Evolutionary conservation across 2,329 filamentous ascomycete species (phyloP), one percentile per base, ranked within the genome.

Genomic region (Paradendryphiella salina): DNA sequence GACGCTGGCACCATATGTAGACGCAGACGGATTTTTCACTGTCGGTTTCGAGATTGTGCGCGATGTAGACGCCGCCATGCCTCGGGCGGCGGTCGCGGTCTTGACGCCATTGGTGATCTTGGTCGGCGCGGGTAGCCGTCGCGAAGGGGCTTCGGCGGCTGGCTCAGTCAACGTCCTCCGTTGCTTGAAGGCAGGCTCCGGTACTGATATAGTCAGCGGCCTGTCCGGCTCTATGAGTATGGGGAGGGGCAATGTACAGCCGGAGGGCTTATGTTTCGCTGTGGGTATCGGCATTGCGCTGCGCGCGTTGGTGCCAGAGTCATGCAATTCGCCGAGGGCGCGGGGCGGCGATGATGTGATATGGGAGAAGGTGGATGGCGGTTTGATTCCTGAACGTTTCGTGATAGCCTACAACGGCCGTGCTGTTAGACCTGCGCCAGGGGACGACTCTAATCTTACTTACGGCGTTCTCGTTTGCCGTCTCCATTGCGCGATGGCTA

Each of bases 231-330:
- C 37, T 46, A 41, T 41, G 34, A 31, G 17, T 23, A 33, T 47
- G 34, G 33, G 34, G 33, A 50, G 50, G 66, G 59, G 47, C 28
- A 50, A 38, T 56, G 69, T 74, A 79, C 79, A 70, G 52, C 77
- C 77, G 32, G 75, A 75, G 44, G 79, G 77, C 67, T 80, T 82
- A 59, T 81, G 77, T 59, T 83, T 83, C 48, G 73, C 69, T 17
- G 75, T 73, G 9, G 77, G 76, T 13, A 78, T 77, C 10, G 76
- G 77, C 69, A 82, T 75, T 54, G 70, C 73, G 29, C 67, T 70
- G 44, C 82, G 79, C 59, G 77, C 72, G 66, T 87, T 87, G 58
- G 77, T 78, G 33, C 75, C 76, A 10, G 80, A 75, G 4, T 77
- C 73, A 23, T 75, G 79, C 68, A 83, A 73, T 61, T 84, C 82